phyloP scores from a whole-genome alignment of 306 rosid genomes.

The Vigna radiata region DNA sequence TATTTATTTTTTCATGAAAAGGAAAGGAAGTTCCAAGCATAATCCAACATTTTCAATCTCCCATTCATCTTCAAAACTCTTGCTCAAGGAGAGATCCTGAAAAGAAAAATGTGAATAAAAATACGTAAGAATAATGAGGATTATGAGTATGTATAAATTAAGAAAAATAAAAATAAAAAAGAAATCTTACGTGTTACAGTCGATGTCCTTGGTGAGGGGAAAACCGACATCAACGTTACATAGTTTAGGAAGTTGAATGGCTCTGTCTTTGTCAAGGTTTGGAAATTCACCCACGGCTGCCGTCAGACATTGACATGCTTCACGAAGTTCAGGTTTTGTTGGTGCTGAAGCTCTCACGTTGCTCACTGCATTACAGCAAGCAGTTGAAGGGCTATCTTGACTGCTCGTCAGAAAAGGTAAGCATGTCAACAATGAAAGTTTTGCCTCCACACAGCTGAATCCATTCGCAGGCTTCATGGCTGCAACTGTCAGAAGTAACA shows the following conservation, averaged over 20 bases:
- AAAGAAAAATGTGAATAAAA: background rate
- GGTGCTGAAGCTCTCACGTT: constrained; percentile 16
- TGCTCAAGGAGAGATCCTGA: background rate
- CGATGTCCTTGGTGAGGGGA: constrained; percentile 23
- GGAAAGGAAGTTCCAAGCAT: too few relatives aligned
- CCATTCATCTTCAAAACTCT: background rate
- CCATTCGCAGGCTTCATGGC: constrained; percentile 1
- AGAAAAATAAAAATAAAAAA: background rate
- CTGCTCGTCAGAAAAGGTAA: constrained; percentile 19
- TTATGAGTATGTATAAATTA: background rate
- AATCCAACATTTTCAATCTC: too few relatives aligned
- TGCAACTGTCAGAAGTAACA: background rate
- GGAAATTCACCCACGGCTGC: background rate
- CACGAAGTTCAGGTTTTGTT: constrained; percentile 3
- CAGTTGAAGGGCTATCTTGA: background rate
- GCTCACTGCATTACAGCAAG: constrained; percentile 36
- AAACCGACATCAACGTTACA: constrained; percentile 36
- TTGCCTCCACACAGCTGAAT: constrained; percentile 29
- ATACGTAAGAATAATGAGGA: background rate
- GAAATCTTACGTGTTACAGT: constrained; percentile 33
- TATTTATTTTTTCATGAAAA: too few relatives aligned
- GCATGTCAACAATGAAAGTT: background rate
- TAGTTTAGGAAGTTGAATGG: constrained; percentile 18
- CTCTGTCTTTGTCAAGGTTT: background rate
- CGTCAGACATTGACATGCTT: constrained; percentile 48